Conservation (phyloP, 306 rosid species). For the Lotus japonicus region DNA sequence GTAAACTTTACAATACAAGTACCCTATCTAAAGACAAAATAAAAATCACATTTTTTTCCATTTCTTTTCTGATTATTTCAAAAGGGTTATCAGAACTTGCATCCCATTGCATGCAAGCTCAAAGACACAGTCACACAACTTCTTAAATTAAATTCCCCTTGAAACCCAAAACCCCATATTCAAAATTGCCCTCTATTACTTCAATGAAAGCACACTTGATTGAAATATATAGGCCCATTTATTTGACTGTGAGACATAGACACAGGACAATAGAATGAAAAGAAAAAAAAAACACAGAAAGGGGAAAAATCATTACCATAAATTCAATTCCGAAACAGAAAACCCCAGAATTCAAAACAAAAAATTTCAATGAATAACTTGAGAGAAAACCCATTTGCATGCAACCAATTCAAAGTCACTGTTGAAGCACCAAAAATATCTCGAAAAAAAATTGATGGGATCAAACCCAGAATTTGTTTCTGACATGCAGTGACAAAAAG, state of each 20-base stretch:
- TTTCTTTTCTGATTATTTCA: not conserved
- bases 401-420: constrained; percentile 36
- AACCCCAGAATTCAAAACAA: constrained; percentile 11
- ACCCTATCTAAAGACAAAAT: not conserved
- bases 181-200: not conserved
- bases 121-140: not conserved
- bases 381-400: constrained; percentile 38
- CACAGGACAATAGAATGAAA: not conserved
- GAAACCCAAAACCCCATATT: constrained; percentile 36
- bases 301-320: not conserved
- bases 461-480: constrained; percentile 15
- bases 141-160: not conserved
- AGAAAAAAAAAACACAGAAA: not conserved
- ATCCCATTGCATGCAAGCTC: constrained; percentile 43
- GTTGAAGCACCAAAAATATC: not conserved
- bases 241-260: not conserved
- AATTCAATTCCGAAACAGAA: not conserved
- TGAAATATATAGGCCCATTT: not conserved
- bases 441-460: constrained; percentile 9
- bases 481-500: constrained; percentile 23
- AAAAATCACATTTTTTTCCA: not conserved
- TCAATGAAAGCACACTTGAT: not conserved
- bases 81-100: constrained; percentile 5
- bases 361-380: not conserved
- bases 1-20: not conserved